A percentile compares a stretch with the other conserved stretches of the same genome.
Conservation (phyloP, 1,284 basidiomycete genomes). For the Porogramme epimiltina region DNA sequence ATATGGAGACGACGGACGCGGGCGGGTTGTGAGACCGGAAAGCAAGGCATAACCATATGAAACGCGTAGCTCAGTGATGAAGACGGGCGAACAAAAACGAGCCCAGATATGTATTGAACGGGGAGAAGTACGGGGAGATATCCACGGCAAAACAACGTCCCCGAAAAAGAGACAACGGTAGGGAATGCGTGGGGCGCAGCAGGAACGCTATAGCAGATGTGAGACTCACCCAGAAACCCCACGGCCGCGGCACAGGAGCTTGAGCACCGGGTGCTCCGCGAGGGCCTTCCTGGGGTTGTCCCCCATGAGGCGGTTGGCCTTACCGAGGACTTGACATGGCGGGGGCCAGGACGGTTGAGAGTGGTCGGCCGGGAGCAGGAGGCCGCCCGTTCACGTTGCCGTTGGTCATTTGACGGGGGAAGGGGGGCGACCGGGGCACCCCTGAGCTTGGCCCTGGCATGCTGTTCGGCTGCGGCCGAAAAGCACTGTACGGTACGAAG, state of each 20-base stretch:
- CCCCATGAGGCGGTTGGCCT: conserved; percentile 50
- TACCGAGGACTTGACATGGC: conserved; percentile 68
- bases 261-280: conserved; percentile 42
- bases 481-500: conserved; percentile 44
- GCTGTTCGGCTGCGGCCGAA: conserved; percentile 35
- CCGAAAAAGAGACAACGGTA: no score
- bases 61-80: no score
- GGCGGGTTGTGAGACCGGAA: no score
- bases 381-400: conserved; percentile 60
- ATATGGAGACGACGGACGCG: no score
- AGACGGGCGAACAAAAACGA: no score
- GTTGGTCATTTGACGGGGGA: conserved; percentile 62
- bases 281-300: conserved; percentile 41
- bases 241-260: conserved; percentile 30
- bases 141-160: no score
- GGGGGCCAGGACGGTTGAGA: conserved; percentile 40
- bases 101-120: no score
- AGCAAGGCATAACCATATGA: no score
- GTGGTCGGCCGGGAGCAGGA: conserved; percentile 51
- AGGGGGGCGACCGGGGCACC: conserved; percentile 66
- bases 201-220: neutral
- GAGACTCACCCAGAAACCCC: conserved; percentile 44
- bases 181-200: neutral
- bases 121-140: no score
- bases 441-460: conserved; percentile 38